A percentile compares a stretch with the other conserved stretches of the same genome.
Evolutionary conservation across 2,329 filamentous ascomycete species (phyloP).

Genomic region (Monosporascus sp.): DNA sequence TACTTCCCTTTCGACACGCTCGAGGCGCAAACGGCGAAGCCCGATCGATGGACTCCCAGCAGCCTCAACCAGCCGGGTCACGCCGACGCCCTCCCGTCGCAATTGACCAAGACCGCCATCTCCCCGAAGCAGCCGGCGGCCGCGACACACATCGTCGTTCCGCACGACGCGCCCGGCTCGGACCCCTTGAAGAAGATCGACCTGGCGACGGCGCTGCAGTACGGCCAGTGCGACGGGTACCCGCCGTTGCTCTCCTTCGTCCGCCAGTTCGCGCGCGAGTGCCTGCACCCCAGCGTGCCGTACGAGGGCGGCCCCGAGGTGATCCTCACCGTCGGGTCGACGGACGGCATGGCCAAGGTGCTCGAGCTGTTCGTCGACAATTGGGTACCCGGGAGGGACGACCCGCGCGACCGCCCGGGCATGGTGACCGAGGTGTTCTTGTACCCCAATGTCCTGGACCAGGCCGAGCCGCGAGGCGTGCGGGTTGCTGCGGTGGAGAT

Average conservation of each 20-base stretch:
- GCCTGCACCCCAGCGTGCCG: conserved; percentile 75
- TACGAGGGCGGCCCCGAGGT: conserved; percentile 74
- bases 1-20: conserved; percentile 91
- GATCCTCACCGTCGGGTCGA: conserved; percentile 73
- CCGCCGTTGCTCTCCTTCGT: conserved; percentile 73
- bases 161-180: conserved; percentile 41
- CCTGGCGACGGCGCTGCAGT: conserved; percentile 76
- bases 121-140: conserved; percentile 23
- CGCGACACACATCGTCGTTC: conserved; percentile 60
- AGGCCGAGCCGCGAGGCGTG: conserved; percentile 61
- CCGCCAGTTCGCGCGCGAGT: conserved; percentile 68
- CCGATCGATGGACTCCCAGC: conserved; percentile 66
- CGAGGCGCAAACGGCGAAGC: conserved; percentile 71
- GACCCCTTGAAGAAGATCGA: conserved; percentile 70
- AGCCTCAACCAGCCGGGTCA: conserved; percentile 52
- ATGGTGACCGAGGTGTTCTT: conserved; percentile 75
- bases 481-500: conserved; percentile 70
- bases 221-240: conserved; percentile 78
- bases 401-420: conserved; percentile 65
- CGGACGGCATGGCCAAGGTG: conserved; percentile 78
- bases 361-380: conserved; percentile 70
- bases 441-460: conserved; percentile 71
- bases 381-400: conserved; percentile 66
- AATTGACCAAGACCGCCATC: conserved; percentile 28
- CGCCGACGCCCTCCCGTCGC: conserved; percentile 31